Evolutionary conservation across 2,329 filamentous ascomycete genomes (phyloP), one percentile per base, ranked within the genome.

Genomic region (Claviceps arundinis): DNA sequence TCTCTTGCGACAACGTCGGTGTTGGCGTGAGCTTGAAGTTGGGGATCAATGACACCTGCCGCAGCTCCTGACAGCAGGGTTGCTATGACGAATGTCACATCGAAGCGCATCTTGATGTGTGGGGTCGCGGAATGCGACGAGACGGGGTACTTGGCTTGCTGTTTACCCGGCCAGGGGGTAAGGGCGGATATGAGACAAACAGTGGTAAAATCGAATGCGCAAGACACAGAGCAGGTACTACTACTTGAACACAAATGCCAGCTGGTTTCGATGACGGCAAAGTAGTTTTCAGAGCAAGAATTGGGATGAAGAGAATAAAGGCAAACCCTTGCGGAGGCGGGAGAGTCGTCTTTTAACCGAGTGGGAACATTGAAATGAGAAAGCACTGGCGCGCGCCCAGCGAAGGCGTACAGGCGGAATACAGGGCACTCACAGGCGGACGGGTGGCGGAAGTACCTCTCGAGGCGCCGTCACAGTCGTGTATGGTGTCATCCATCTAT

Each of bases 1-100:
- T 67, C 59, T 26, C 56, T 56, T 7, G 61, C 57, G 11, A 54
- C 4, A 50, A 8, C 59, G 37, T 61, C 62, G 19, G 57, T 54
- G 53, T 57, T 60, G 30, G 59, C 58, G 50, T 61, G 53, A 54
- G 60, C 52, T 22, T 1, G 47, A 19, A 22, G 19, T 41, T 58
- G 60, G 42, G 58, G 57, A 14, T 54, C 51, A 37, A 57, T 52
- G 3, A 50, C 41, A 13, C 16, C 48, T 42, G 57, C 56, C 17
- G 53, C 43, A 26, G 44, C 52, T 26, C 41, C 24, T n/a, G 52
- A 52, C 16, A 55, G 46, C 41, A 57, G 41, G 5, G 44, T 37
- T 13, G 50, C 51, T 5, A 19, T 37, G 16, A 51, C 19, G 17
- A 58, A 50, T 4, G 51, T 51, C 19, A 57, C 13, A 24, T 53